Evolutionary conservation across 257 asterid genomes (phyloP), one percentile per base, ranked within the genome.

Genomic region (Hygrophila difformis): DNA sequence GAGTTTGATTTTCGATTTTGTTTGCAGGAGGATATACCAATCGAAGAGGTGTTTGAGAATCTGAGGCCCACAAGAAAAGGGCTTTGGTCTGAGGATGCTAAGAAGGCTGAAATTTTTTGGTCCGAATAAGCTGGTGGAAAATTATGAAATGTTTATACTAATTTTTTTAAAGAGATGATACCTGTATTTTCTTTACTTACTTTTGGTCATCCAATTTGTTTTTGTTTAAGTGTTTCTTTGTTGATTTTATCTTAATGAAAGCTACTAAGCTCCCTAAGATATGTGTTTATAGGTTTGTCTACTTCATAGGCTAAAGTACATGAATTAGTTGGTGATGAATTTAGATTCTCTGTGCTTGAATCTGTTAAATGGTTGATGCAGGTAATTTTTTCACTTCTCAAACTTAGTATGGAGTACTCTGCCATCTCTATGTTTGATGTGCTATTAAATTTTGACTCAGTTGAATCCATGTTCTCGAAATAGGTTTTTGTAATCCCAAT

Each of bases 241-340:
- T 36, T 36, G 40, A 36, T 4, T 5, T 36, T 26, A 26, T 26
- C 31, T 26, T 26, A 26, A 33, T 5, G 0, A 10, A 33, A 33
- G 12, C 37, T 26, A 26, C 7, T 26, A 26, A 12, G 14, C 11
- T 36, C 3, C 5, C 13, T 38, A n/a, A 31, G 26, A 40, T 17
- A 47, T 26, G 31, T 26, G 31, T 26, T 26, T 26, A 26, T 26
- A 26, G 43, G 50, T 26, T 72, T 52, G 58, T n/a, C n/a, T n/a
- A n/a, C n/a, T n/a, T 65, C 60, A 58, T 77, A 89, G 96, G 79
- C 76, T 62, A 78, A 82, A 69, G 98, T 91, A 39, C 77, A 86
- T 57, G 93, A 86, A 66, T 72, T 86, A 65, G 93, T 96, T 56
- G 98, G 96, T 43, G 98, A 91, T 60, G 96, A 91, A 38, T 91